Base-by-base conservation (phyloP, 1,139 yeast species). In the Pichia sp. region DNA sequence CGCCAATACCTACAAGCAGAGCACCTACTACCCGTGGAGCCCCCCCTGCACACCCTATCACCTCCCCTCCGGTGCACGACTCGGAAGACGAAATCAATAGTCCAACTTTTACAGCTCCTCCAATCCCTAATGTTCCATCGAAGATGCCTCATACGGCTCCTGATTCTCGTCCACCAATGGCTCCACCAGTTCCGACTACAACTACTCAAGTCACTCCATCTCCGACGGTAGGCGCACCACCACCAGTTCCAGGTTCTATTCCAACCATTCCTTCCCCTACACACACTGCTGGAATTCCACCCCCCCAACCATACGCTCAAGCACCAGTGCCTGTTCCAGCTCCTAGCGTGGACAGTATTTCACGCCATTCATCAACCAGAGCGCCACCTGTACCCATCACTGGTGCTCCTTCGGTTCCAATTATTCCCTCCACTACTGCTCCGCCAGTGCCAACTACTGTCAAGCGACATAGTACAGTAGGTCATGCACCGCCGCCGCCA, bases 231-330 rank as follows among this genome's bases (percentile, higher is more conserved):
- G 58, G 62, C 40, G 58, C 55, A 39, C 56, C 71, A 49, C 46
- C 56, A 13, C 52, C 53, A 34, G 18, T 49, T 7, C 53, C 59
- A 8, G 51, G 52, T 13, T 22, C 60, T 18, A 47, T 52, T 5
- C 56, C 60, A 16, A 28, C 54, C 13, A 18, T 46, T 22, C 56
- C 57, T 43, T 13, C 61, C 41, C 58, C 58, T 10, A 60, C 65
- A 5, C 42, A 25, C 4, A 37, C 18, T 22, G 21, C 48, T 16
- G 19, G 42, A n/a, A 36, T 44, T 16, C 47, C 63, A 12, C 39
- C 57, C 49, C 54, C 56, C n/a, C 58, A 58, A 9, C 60, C 64
- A 4, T 58, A 61, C 39, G 55, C 53, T 34, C 54, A 70, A 50
- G 41, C 57, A 16, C 50, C 52, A 12, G 37, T 46, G 6, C 54